These are phyloP conservation scores for Metschnikowia baotianmanensis DNA, from an alignment of 805 yeast genomes.

Conservation along the genomic window DNA sequence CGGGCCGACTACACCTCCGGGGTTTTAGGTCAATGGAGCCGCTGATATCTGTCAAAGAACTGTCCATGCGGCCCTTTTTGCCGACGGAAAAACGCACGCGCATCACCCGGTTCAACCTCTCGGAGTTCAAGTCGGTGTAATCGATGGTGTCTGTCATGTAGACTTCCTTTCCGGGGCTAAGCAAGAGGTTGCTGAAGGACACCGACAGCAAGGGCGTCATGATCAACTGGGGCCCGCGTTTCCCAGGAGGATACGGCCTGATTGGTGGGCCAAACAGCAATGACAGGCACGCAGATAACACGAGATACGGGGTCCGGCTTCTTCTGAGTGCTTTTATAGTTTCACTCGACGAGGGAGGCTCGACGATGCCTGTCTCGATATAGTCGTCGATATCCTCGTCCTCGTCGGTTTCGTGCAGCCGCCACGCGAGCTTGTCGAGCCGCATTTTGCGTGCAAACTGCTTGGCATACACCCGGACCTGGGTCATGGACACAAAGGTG, in stretches of 20 bases:
- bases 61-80: too few relatives aligned
- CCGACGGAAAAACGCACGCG: slow-evolving; percentile 9
- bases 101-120: slow-evolving; percentile 7
- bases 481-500: slow-evolving; percentile 1
- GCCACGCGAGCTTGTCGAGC: not conserved
- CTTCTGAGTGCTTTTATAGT: slow-evolving; percentile 4
- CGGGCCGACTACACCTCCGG: too few relatives aligned
- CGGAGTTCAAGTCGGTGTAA: slow-evolving; percentile 2
- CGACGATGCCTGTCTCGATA: not conserved
- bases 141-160: slow-evolving; percentile 10
- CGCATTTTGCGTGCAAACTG: not conserved
- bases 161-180: slow-evolving; percentile 9
- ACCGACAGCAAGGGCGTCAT: slow-evolving; percentile 8
- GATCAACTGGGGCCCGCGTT: slow-evolving; percentile 4
- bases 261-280: slow-evolving; percentile 10
- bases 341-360: not conserved
- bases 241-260: slow-evolving; percentile 7
- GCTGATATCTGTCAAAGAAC: not conserved
- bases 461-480: slow-evolving; percentile 3
- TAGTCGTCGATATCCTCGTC: slow-evolving; percentile 1
- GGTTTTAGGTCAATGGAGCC: not conserved
- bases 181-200: not conserved
- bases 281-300: slow-evolving; percentile 11
- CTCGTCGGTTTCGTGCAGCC: not conserved
- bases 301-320: not conserved